Conservation (phyloP, 192 early-diverging fungal genomes). For the Pilaira anomala region DNA sequence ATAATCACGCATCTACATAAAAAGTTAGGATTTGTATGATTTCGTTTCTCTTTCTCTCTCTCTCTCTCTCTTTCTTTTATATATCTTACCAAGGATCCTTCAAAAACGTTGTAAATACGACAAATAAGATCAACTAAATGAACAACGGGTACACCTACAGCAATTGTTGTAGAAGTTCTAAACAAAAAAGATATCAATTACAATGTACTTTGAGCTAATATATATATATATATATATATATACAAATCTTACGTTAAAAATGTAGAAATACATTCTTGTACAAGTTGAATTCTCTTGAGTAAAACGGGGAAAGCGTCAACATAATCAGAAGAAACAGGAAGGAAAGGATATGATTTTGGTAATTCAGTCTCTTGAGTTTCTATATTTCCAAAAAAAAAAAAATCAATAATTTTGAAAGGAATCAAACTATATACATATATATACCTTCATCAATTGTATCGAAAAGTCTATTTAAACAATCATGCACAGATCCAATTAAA, state of each 20-base stretch:
- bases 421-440: not conserved
- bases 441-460: conserved; percentile 54
- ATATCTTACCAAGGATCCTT: conserved; percentile 36
- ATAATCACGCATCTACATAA: conserved; percentile 34
- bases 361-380: conserved; percentile 8
- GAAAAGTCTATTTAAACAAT: conserved; percentile 44
- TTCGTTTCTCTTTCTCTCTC: not conserved
- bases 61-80: too few species aligned
- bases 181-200: conserved; percentile 12
- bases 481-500: conserved; percentile 47
- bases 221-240: not conserved
- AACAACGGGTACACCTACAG: conserved; percentile 49
- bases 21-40: not conserved
- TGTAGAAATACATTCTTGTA: conserved; percentile 35
- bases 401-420: not conserved
- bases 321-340: conserved; percentile 40
- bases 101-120: conserved; percentile 45
- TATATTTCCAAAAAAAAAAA: conserved; percentile 16
- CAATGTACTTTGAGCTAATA: not conserved
- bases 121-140: conserved; percentile 47
- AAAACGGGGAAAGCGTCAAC: conserved; percentile 38
- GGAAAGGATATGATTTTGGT: not conserved
- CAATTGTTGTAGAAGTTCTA: conserved; percentile 39
- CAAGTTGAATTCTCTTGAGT: conserved; percentile 30
- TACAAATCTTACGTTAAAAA: conserved; percentile 35